Evolutionary conservation across 441 rosid genomes (phyloP), one percentile per base, ranked within the genome.

Genomic region (Syzygium malaccense): DNA sequence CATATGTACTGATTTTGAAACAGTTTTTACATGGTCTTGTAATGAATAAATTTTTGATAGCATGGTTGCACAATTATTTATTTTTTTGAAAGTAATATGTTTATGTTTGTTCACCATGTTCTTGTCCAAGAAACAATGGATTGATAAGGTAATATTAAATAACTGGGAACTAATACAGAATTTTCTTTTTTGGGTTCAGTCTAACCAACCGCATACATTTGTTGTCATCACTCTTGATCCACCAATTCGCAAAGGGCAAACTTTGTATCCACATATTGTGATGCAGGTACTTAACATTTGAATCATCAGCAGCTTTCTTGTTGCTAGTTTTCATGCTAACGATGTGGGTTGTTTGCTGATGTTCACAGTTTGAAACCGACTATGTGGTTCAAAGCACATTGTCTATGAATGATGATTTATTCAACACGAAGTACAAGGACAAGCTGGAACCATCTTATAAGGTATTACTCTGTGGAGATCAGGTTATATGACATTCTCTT

Each of bases 211-310:
- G 20, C 98, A 97, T 89, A 97, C 99, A 5, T 95, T 96, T 94
- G 99, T 97, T 87, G 92, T 98, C 86, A 94, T 98, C 85, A 95
- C 98, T 85, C 96, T 98, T 86, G 99, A 98, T 92, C 99, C 99
- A 55, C 98, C 99, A 41, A 98, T 98, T 88, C 98, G 98, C 37
- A 98, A 98, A 93, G 99, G 98, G 89, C 98, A 96, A 93, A 98
- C 99, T 33, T 83, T 98, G 92, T 98, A 97, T 86, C 99, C 99
- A 7, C 99, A 98, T 91, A 96, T 98, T 86, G 99, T 98, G 86
- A 90, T 97, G 93, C 99, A 97, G 98, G 99, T 98, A 94, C 90
- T 86, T 26, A 85, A 87, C 48, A 53, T 86, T 58, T 51, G 58
- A 49, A 80, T 87, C n/a, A 30, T 56, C 79, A 37, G 30, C 80